Base-by-base conservation (phyloP, 352 stramenopile species). In the Globisporangium irregulare region DNA sequence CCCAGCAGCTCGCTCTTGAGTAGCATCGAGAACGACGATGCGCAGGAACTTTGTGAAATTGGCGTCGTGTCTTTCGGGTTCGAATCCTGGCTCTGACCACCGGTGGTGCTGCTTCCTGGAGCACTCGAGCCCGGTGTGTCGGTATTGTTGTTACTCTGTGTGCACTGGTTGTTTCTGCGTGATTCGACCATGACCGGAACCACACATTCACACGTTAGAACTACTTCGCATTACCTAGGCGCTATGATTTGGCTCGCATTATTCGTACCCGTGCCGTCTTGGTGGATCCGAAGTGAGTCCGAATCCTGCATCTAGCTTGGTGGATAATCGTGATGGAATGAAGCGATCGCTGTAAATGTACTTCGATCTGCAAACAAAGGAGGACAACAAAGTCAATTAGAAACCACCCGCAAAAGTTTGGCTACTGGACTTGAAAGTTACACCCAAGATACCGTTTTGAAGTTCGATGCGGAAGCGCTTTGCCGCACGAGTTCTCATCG, bases 281-380 rank as follows among this genome's bases (percentile, higher is more conserved):
- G 79, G 77, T 15, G 81, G 78, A 68, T 90, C 82, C 5, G 80
- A 70, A 43, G 75, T 75, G 22, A 93, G 72, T 6, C 76, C 78
- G 25, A 94, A 96, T 20, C 79, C 83, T 25, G 84, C 84, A 24
- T 95, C 88, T 4, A 96, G 69, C 54, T 93, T 90, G 7, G 88
- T 92, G 7, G 76, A 78, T 14, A 90, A 41, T 9, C 86, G 78
- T 8, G 82, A 92, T 25, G 89, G 89, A 51, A 96, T 95, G 61
- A 95, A 96, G 9, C 89, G 84, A 63, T 96, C 89, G 48, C 86
- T 95, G 78, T 96, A 95, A 66, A 96, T 89, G 62, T 90, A 75
- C 66, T 91, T 92, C 20, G 84, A 88, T 58, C 81, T 89, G 53
- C 15, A 65, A 7, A 58, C 32, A 55, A 38, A 20, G 27, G 4